Conservation (phyloP, 1,284 basidiomycete species). For the Sporisorium scitamineum region DNA sequence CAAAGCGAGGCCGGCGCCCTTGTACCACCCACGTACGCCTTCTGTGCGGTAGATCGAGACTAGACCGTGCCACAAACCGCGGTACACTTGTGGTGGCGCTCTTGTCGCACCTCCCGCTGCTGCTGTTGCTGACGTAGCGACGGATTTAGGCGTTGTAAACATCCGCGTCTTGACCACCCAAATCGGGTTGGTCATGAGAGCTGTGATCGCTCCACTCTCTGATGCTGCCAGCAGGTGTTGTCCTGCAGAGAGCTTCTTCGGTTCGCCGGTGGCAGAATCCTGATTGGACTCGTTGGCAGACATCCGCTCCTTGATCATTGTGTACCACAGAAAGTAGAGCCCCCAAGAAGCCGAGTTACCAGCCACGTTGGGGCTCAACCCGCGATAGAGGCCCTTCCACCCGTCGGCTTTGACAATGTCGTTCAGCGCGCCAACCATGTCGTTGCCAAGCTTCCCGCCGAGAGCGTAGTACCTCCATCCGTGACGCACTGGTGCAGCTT, state of each 20-base stretch:
- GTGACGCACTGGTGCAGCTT: slow-evolving; percentile 4
- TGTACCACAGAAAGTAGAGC: slow-evolving; percentile 98
- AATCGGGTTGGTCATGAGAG: slow-evolving; percentile 94
- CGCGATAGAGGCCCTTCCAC: slow-evolving; percentile 88
- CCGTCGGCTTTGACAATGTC: slow-evolving; percentile 83
- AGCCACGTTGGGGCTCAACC: slow-evolving; percentile 88
- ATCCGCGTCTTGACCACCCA: slow-evolving; percentile 99
- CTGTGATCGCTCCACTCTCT: slow-evolving; percentile 90
- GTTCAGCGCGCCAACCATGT: slow-evolving; percentile 80
- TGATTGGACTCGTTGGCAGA: slow-evolving; percentile 22
- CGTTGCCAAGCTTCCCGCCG: slow-evolving; percentile 72
- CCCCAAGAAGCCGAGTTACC: slow-evolving; percentile 99
- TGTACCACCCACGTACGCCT: slow-evolving; percentile 84
- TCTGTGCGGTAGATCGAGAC: slow-evolving; percentile 70
- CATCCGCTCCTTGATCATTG: slow-evolving; percentile 82
- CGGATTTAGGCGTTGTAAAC: slow-evolving; percentile 80
- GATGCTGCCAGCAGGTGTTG: slow-evolving; percentile 91
- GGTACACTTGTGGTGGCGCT: slow-evolving; percentile 47
- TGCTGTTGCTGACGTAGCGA: neutral
- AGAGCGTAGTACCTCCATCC: slow-evolving; percentile 52
- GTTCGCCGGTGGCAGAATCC: slow-evolving; percentile 19
- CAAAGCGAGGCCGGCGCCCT: slow-evolving; percentile 87
- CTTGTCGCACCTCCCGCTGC: neutral
- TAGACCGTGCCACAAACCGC: slow-evolving; percentile 59
- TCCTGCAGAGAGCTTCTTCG: slow-evolving; percentile 75